Base-by-base conservation (phyloP, 1,284 basidiomycete genomes). In the Marasmius fiardii region DNA sequence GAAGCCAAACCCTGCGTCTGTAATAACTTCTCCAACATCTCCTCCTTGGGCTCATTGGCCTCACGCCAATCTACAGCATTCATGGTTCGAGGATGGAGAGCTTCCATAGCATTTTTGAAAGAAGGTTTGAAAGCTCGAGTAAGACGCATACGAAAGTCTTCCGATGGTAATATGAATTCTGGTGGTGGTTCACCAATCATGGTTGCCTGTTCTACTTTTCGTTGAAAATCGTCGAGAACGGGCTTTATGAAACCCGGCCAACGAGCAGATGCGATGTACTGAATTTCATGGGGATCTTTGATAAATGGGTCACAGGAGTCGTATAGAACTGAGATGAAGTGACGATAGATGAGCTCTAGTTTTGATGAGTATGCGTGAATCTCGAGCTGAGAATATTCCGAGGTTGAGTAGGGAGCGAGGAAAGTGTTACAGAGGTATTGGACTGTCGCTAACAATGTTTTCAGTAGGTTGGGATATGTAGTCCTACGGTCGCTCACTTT, bases 181-280 rank as follows among this genome's bases (percentile, higher is more conserved):
- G 73, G 58, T 20, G 68, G 68, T 6, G 64, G 58, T 8, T 65
- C 63, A 10, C 58, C 63, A 10, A 61, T 65, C 1, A 62, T 63
- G 34, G 65, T 68, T 20, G 53, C 47, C 14, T 43, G 24, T 43
- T 53, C 47, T 26, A 57, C 54, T 23, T 66, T 64, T 11, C 60
- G 62, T 18, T 60, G 64, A 58, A 85, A 74, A 33, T 81, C 80
- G 53, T 83, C 81, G 2, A 89, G 65, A 4, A 92, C 64, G 0
- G 88, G 88, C 52, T 83, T 76, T 1, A 86, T 78, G 63, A 90
- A 91, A 0, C 82, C 84, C 0, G 90, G 90, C 91, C 93, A 95
- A 11, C 88, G 79, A 4, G 91, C 86, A 0, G 82, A 79, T 1
- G 88, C 83, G 37, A 94, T 80, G 65, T 93, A 92, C 41, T 82